These are phyloP conservation scores for Penicillium sp. DNA, from an alignment of 2,329 filamentous ascomycete species.

Conservation along the genomic window DNA sequence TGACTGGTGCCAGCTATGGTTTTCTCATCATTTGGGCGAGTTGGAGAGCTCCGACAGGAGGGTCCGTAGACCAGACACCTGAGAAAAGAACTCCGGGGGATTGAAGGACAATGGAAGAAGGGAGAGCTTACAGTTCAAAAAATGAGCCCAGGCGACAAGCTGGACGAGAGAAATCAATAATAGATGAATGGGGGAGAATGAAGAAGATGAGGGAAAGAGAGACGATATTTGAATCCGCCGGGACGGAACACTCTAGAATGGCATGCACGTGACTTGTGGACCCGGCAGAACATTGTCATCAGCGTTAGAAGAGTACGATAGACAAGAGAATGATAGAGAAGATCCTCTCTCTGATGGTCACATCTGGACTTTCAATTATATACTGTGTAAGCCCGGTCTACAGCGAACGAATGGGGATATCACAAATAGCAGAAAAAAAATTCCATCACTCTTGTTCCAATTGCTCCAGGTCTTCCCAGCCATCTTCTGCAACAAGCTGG, in stretches of 20 bases:
- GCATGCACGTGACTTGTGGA: slow-evolving; percentile 21
- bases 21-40: slow-evolving; percentile 54
- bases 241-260: slow-evolving; percentile 43
- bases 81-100: background rate
- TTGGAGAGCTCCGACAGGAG: background rate
- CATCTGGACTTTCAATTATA: background rate
- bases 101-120: slow-evolving; percentile 1
- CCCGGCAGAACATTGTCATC: no score
- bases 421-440: slow-evolving; percentile 11
- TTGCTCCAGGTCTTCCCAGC: slow-evolving; percentile 78
- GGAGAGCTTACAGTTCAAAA: slow-evolving; percentile 18
- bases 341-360: background rate
- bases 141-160: slow-evolving; percentile 5
- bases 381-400: slow-evolving; percentile 14
- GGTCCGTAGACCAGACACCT: background rate
- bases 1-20: slow-evolving; percentile 64
- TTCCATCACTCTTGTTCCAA: slow-evolving; percentile 41
- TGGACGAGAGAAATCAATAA: slow-evolving; percentile 6
- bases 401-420: slow-evolving; percentile 25
- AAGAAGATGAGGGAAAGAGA: slow-evolving; percentile 15
- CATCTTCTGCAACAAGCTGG: slow-evolving; percentile 73
- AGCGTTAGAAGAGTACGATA: no score
- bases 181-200: slow-evolving; percentile 9
- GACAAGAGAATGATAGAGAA: background rate
- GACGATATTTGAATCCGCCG: slow-evolving; percentile 20